A percentile compares a stretch with the other conserved stretches of the same genome.
These are phyloP conservation scores for Macadamia integrifolia DNA, from an alignment of 164 flowering plant species.

Conservation along the genomic window DNA sequence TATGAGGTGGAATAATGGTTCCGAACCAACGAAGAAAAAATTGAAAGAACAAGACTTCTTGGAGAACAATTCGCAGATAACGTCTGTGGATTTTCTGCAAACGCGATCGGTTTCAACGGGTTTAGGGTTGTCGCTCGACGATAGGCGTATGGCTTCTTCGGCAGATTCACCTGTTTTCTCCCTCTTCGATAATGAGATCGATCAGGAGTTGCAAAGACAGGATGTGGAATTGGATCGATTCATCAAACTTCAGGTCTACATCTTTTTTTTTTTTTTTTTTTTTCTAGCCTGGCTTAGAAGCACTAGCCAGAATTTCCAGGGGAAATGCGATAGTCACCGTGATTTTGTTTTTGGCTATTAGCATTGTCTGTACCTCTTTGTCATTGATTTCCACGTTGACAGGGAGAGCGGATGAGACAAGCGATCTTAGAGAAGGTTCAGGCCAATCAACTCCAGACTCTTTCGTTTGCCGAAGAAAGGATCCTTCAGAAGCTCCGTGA, in stretches of 20 bases:
- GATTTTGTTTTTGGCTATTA: background rate
- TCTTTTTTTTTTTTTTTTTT: too few species aligned
- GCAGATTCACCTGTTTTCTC: constrained; percentile 54
- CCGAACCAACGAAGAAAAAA: constrained; percentile 47
- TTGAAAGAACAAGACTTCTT: constrained; percentile 65
- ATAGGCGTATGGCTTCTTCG: constrained; percentile 50
- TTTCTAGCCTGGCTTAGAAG: background rate
- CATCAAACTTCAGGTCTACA: constrained; percentile 61
- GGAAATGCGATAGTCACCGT: too few species aligned
- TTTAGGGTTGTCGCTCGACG: constrained; percentile 73
- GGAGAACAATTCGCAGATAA: constrained; percentile 60
- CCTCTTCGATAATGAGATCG: constrained; percentile 52
- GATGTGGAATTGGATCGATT: constrained; percentile 74
- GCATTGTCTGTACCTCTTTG: background rate
- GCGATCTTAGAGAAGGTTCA: constrained; percentile 62
- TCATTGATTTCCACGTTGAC: background rate
- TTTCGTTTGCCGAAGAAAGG: constrained; percentile 53
- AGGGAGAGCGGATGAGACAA: constrained; percentile 73
- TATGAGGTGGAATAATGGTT: constrained; percentile 44
- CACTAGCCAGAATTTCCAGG: background rate
- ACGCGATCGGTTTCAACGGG: constrained; percentile 75
- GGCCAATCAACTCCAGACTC: constrained; percentile 49
- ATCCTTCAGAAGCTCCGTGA: constrained; percentile 60
- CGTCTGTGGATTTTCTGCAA: constrained; percentile 66
- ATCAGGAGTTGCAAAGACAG: constrained; percentile 57